Base-by-base conservation (phyloP, 2,329 filamentous ascomycete genomes). In the Endocalyx cinctus region DNA sequence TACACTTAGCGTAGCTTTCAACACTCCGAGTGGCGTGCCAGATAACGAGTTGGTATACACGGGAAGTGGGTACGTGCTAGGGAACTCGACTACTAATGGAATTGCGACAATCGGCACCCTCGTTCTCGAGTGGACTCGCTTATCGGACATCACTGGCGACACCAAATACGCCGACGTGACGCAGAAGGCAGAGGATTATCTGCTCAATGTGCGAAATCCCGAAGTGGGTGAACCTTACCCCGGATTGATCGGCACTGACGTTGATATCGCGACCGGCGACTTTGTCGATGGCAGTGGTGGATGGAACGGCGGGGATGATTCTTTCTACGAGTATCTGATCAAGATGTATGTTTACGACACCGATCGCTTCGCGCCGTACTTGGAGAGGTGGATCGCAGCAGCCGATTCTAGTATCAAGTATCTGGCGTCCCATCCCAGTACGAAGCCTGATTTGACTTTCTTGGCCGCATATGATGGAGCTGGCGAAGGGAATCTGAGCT, bases 301-400 rank as follows among this genome's bases (percentile, higher is more conserved):
- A 27, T 94, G 87, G 87, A 74, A 76, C 25, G 86, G 82, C 31
- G 82, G 84, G 6, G 74, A 74, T 18, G 87, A 94, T 57, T 86
- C 79, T 27, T 94, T 82, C 62, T 94, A 94, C 62, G 87, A 94
- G 61, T 94, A 94, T 51, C 73, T 94, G 19, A 82, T 94, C 58
- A 94, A 94, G 67, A 90, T 92, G 84, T 94, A 81, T 50, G 60
- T 90, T 34, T 94, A 94, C 56, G 82, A 90, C 52, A 69, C 77
- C 0, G 47, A 57, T 5, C 70, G 77, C 4, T 94, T 84, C 49
- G 59, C 51, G 2, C 41, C 58, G 3, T 87, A 90, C 62, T 78
- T 71, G 48, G 81, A 89, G 42, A 77, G 78, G 29, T 95, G 87
- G 87, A 63, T 86, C 26, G 54, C 69, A 1, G 87, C 87, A 2